A percentile compares a stretch with the other conserved stretches of the same genome.
phyloP scores from a whole-genome alignment of 2,329 filamentous ascomycete genomes.

The Cercospora sesami region DNA sequence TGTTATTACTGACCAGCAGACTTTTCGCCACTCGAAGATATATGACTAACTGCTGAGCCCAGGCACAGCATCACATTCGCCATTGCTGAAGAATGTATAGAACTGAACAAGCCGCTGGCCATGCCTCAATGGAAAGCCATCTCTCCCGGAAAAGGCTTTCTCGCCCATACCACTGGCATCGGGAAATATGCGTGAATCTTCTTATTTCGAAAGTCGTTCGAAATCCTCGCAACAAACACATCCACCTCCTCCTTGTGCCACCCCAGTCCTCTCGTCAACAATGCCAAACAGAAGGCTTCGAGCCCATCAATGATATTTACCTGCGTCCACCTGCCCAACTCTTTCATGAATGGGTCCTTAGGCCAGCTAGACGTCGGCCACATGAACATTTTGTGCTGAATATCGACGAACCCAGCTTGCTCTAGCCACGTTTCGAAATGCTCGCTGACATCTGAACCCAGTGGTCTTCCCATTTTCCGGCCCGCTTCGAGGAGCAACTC shows the following conservation, averaged over 20 bases:
- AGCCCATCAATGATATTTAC: conserved; percentile 46
- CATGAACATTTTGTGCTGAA: conserved; percentile 43
- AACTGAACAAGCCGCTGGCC: neutral
- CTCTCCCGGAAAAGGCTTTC: conserved; percentile 35
- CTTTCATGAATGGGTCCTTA: conserved; percentile 52
- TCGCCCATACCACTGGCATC: conserved; percentile 41
- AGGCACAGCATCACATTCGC: neutral
- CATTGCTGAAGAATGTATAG: neutral
- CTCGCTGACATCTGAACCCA: conserved; percentile 42
- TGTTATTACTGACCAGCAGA: neutral
- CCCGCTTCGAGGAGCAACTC: conserved; percentile 42
- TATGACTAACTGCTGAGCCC: neutral
- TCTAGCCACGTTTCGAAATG: conserved; percentile 44
- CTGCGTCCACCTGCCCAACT: conserved; percentile 50
- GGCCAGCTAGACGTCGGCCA: conserved; percentile 50
- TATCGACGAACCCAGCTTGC: conserved; percentile 47
- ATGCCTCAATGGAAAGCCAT: conserved; percentile 10
- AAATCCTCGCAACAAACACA: conserved; percentile 42
- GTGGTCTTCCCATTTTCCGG: conserved; percentile 45
- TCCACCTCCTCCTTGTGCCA: conserved; percentile 49
- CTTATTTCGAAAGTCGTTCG: conserved; percentile 38
- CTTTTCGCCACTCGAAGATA: neutral
- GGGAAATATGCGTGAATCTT: conserved; percentile 43
- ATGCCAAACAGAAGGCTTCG: conserved; percentile 46
- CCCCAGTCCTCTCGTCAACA: conserved; percentile 45